A percentile compares a stretch with the other conserved stretches of the same genome.
These are phyloP conservation scores for Echium plantagineum DNA, from an alignment of 257 asterid species.

Conservation along the genomic window DNA sequence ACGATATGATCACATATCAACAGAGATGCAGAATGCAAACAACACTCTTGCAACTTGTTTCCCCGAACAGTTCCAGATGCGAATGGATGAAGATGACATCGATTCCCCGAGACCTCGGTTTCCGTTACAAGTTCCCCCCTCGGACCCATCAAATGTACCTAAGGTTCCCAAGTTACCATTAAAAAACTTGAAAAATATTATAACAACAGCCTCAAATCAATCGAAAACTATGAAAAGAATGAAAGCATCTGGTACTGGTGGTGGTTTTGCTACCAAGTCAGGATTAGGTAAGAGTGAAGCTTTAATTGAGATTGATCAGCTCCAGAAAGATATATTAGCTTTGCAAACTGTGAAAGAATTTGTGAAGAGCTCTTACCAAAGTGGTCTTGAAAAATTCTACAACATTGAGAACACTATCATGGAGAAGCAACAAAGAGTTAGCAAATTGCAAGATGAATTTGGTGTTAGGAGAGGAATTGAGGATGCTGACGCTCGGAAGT, in stretches of 20 bases:
- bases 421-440: constrained; percentile 66
- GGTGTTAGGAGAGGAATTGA: constrained; percentile 43
- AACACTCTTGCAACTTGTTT: constrained; percentile 63
- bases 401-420: constrained; percentile 60
- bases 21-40: constrained; percentile 75
- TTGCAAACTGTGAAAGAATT: constrained; percentile 76
- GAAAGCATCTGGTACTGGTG: constrained; percentile 2
- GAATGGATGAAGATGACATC: constrained; percentile 43
- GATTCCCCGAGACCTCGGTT: constrained; percentile 12
- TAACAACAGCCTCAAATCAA: constrained; percentile 41
- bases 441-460: constrained; percentile 56
- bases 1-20: constrained; percentile 71
- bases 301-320: constrained; percentile 53
- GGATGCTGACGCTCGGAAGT: constrained; percentile 59
- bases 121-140: constrained; percentile 15
- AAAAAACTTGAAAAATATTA: constrained; percentile 40
- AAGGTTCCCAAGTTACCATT: constrained; percentile 49
- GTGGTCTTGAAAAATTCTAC: constrained; percentile 56
- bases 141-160: constrained; percentile 27
- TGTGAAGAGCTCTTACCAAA: constrained; percentile 81
- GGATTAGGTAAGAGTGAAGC: constrained; percentile 51
- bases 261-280: constrained; percentile 25
- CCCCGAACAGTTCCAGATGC: constrained; percentile 70
- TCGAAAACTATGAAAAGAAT: constrained; percentile 24
- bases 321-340: constrained; percentile 62